These are phyloP conservation scores for Wallacemonas sp. DNA, from an alignment of 208 protist species.

Conservation along the genomic window DNA sequence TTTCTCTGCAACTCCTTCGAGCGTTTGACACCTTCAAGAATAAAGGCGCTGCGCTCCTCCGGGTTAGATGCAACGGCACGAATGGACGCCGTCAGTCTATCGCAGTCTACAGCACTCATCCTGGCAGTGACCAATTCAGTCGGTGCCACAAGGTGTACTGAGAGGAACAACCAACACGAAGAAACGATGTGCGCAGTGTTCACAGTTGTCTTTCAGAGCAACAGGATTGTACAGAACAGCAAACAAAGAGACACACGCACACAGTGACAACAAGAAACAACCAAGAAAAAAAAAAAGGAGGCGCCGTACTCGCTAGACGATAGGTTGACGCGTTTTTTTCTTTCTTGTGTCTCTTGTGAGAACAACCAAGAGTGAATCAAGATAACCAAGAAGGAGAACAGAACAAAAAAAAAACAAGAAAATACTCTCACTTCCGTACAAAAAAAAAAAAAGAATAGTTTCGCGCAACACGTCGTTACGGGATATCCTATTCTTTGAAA, in stretches of 20 bases:
- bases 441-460: no score
- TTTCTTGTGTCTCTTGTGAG: no score
- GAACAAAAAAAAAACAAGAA: constrained; percentile 10
- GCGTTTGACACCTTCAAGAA: constrained; percentile 57
- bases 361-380: neutral
- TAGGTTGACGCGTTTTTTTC: no score
- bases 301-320: no score
- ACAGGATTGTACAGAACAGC: no score
- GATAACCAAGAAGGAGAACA: constrained; percentile 8
- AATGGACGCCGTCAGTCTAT: constrained; percentile 47
- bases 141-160: no score
- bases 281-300: constrained; percentile 3
- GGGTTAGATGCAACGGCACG: constrained; percentile 31
- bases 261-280: neutral
- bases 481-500: no score
- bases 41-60: constrained; percentile 45
- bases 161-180: no score
- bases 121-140: constrained; percentile 10
- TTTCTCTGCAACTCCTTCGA: constrained; percentile 73
- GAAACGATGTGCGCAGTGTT: no score
- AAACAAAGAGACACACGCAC: constrained; percentile 2
- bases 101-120: constrained; percentile 15
- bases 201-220: no score
- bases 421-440: no score
- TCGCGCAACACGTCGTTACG: no score